phyloP scores from a whole-genome alignment of 768 basidiomycete species.

The Lentinus brumalis region DNA sequence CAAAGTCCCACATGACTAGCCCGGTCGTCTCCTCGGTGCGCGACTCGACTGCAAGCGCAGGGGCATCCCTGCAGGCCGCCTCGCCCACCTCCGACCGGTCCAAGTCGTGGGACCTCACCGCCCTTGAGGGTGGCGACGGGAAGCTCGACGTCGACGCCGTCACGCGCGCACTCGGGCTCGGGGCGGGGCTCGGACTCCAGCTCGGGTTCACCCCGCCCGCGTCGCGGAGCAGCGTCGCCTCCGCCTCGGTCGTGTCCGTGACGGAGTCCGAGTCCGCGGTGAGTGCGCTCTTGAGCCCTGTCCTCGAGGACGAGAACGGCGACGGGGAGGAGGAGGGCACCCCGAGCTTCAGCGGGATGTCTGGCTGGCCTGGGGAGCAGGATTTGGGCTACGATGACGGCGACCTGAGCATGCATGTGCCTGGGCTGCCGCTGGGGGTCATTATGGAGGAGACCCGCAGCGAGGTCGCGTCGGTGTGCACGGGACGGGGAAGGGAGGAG shows the following conservation, averaged over 20 bases:
- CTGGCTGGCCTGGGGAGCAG: background rate
- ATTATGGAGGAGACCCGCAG: constrained; percentile 30
- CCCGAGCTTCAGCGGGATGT: background rate
- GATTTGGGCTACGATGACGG: background rate
- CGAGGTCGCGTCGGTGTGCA: constrained; percentile 14
- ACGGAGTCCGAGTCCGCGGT: background rate
- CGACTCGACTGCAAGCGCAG: background rate
- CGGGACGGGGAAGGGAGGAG: background rate
- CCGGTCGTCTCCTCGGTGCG: background rate
- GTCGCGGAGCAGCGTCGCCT: constrained; percentile 1
- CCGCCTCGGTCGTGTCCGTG: background rate
- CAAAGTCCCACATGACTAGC: background rate
- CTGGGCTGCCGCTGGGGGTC: constrained; percentile 25
- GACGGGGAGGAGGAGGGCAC: background rate
- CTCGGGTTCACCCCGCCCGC: background rate
- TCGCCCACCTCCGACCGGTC: background rate
- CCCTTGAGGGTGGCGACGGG: constrained; percentile 24
- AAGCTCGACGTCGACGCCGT: constrained; percentile 32
- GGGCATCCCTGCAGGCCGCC: background rate
- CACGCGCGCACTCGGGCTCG: constrained; percentile 27
- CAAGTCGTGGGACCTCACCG: constrained; percentile 25
- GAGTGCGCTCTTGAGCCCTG: background rate
- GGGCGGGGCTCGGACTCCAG: constrained; percentile 5
- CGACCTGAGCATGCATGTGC: constrained; percentile 7
- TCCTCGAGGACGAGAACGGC: background rate